Percentiles rank a stretch among this genome's conserved stretches.
These are phyloP conservation scores for Ilyonectria destructans DNA, from an alignment of 2,329 filamentous ascomycete genomes.

Conservation along the genomic window DNA sequence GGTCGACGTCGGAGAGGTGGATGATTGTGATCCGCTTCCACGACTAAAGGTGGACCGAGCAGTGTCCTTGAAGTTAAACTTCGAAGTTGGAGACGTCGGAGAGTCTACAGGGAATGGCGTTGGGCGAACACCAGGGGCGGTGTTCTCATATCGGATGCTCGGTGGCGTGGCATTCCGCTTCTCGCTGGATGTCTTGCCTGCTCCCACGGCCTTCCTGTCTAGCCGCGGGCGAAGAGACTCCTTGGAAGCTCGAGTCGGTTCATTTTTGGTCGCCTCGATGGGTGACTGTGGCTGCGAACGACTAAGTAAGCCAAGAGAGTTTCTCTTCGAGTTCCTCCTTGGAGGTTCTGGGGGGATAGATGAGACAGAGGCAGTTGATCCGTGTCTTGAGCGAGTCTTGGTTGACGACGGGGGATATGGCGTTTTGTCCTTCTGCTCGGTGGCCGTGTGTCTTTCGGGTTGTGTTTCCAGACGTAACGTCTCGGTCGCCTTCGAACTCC, in stretches of 20 bases:
- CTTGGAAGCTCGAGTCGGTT: slow-evolving; percentile 31
- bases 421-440: slow-evolving; percentile 33
- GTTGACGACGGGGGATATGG: slow-evolving; percentile 27
- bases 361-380: slow-evolving; percentile 30
- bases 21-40: slow-evolving; percentile 37
- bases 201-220: slow-evolving; percentile 28
- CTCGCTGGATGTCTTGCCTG: slow-evolving; percentile 26
- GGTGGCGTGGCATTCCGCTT: slow-evolving; percentile 42
- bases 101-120: slow-evolving; percentile 41
- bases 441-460: not conserved
- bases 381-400: slow-evolving; percentile 31
- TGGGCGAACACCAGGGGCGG: slow-evolving; percentile 42
- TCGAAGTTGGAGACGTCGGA: slow-evolving; percentile 41
- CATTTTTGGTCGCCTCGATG: slow-evolving; percentile 20
- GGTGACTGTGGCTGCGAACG: slow-evolving; percentile 33
- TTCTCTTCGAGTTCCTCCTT: slow-evolving; percentile 46
- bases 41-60: slow-evolving; percentile 53
- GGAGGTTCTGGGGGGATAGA: slow-evolving; percentile 42
- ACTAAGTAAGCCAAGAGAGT: slow-evolving; percentile 36
- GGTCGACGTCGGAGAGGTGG: slow-evolving; percentile 36
- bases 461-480: not conserved
- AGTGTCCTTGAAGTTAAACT: slow-evolving; percentile 55
- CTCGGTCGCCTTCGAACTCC: not conserved
- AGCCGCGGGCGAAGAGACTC: slow-evolving; percentile 14
- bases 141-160: slow-evolving; percentile 51